Evolutionary conservation across 2,329 filamentous ascomycete genomes (phyloP).

Genomic region (Phaeosphaeriaceae sp.): DNA sequence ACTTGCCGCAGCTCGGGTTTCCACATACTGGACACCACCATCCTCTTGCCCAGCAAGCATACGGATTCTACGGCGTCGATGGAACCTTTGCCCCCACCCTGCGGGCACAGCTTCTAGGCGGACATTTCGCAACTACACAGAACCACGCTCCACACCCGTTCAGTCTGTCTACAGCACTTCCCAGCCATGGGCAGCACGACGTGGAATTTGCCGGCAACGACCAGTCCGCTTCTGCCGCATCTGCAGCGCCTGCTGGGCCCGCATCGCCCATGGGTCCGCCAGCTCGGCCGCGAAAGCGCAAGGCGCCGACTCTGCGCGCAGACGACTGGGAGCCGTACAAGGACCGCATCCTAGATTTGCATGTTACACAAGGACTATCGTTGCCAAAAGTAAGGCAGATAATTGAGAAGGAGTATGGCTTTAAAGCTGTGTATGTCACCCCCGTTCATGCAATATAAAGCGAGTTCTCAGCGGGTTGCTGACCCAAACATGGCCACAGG

Average conservation of each 20-base stretch:
- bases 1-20: too few species aligned
- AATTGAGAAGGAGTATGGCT: conserved; percentile 17
- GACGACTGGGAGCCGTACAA: conserved; percentile 30
- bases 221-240: too few species aligned
- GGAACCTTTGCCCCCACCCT: not conserved
- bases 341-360: conserved; percentile 10
- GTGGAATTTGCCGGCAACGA: too few species aligned
- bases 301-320: conserved; percentile 24
- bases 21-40: too few species aligned
- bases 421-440: conserved; percentile 22
- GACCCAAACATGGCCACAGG: conserved; percentile 3
- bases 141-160: too few species aligned
- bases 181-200: too few species aligned
- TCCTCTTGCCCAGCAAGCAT: not conserved
- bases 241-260: too few species aligned
- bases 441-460: not conserved
- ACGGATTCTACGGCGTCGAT: not conserved
- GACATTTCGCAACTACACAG: not conserved
- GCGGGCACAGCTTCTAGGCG: not conserved
- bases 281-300: conserved; percentile 20
- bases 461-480: not conserved
- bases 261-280: conserved; percentile 16
- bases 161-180: too few species aligned
- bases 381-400: conserved; percentile 13
- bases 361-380: conserved; percentile 11